Evolutionary conservation across 331 rosid species (phyloP).

Genomic region (Prunus yedoensis): DNA sequence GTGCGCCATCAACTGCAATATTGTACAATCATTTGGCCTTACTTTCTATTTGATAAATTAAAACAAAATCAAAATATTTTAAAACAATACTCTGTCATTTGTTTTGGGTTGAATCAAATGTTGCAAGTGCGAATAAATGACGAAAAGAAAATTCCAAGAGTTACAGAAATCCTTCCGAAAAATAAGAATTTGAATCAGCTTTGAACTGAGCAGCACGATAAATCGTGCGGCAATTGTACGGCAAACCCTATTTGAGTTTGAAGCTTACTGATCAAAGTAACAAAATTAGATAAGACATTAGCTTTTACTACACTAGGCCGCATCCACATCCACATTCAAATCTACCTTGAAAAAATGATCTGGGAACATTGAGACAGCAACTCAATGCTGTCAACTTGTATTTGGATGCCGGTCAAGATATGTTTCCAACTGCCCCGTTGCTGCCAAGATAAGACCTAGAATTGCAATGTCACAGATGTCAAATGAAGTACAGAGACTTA

Average conservation of each 20-base stretch:
- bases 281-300: not conserved
- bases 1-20: too few relatives aligned
- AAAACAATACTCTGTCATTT: too few relatives aligned
- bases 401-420: slow-evolving; percentile 49
- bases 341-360: slow-evolving; percentile 30
- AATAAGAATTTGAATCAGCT: not conserved
- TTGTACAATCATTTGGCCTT: too few relatives aligned
- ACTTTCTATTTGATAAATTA: too few relatives aligned
- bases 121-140: not conserved
- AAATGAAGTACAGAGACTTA: slow-evolving; percentile 5
- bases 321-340: not conserved
- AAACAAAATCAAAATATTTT: too few relatives aligned
- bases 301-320: not conserved
- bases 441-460: slow-evolving; percentile 88
- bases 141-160: not conserved
- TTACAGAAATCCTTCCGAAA: not conserved
- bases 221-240: too few relatives aligned
- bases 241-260: not conserved
- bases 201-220: not conserved
- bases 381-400: slow-evolving; percentile 42
- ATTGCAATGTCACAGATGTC: slow-evolving; percentile 21
- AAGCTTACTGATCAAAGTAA: not conserved
- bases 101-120: not conserved
- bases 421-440: slow-evolving; percentile 72
- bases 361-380: slow-evolving; percentile 12